These are phyloP conservation scores for Lepidium campestre DNA, from an alignment of 441 rosid genomes.

Conservation along the genomic window DNA sequence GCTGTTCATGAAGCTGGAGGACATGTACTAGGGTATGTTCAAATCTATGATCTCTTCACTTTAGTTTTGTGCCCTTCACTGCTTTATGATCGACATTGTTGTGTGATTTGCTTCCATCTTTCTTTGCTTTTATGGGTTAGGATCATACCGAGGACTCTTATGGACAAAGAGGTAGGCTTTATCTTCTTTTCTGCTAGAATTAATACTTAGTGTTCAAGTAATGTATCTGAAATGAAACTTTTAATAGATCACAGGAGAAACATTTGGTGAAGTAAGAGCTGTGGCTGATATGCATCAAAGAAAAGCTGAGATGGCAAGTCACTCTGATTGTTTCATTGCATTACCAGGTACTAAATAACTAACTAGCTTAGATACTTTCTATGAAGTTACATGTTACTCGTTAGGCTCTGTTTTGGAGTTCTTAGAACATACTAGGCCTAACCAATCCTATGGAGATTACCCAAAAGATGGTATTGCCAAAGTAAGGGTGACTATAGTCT, in stretches of 20 bases:
- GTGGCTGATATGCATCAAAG: slow-evolving; percentile 98
- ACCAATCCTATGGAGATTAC: not conserved
- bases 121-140: slow-evolving; percentile 30
- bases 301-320: slow-evolving; percentile 94
- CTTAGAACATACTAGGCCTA: not conserved
- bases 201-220: not conserved
- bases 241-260: slow-evolving; percentile 79
- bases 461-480: not conserved
- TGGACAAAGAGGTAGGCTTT: slow-evolving; percentile 71
- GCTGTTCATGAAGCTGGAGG: slow-evolving; percentile 84
- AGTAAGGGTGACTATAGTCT: too few relatives aligned
- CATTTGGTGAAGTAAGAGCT: slow-evolving; percentile 80
- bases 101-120: slow-evolving; percentile 9
- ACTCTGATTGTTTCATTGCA: slow-evolving; percentile 94
- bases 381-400: not conserved
- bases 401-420: not conserved
- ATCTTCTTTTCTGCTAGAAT: not conserved
- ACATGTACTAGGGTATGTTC: slow-evolving; percentile 72
- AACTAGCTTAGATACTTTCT: not conserved
- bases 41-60: not conserved
- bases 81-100: not conserved
- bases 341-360: slow-evolving; percentile 62
- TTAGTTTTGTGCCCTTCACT: not conserved
- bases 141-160: slow-evolving; percentile 89
- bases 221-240: slow-evolving; percentile 12